Base-by-base conservation (phyloP, 352 stramenopile genomes). In the Pythium rishiriense region DNA sequence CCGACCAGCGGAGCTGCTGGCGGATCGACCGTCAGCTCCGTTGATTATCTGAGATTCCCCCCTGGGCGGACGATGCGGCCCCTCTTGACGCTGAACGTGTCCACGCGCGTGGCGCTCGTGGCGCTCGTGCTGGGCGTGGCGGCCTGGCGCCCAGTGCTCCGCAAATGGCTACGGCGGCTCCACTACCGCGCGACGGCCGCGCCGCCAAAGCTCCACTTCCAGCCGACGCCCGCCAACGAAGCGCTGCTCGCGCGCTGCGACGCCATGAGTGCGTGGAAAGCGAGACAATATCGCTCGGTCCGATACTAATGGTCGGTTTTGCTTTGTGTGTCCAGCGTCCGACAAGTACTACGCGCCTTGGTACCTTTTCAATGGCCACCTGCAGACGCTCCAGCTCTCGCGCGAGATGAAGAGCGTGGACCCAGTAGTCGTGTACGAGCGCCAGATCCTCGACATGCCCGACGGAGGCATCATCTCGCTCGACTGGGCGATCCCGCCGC, bases 381-480 rank as follows among this genome's bases (percentile, higher is more conserved):
- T 88, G 49, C 81, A 87, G 63, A 87, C 81, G n/a, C 51, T 87
- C 49, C 70, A 80, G 52, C 68, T 90, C 46, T 70, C 78, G 22
- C 54, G 67, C 43, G 71, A 76, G 39, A 83, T 83, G 39, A 75
- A 83, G 22, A 70, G 79, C 31, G 35, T 53, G 8, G 56, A 70
- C 1, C 79, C 81, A 2, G 19, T 50, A 8, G 73, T 88, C 35
- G n/a, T 59, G 5, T 92, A 92, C 65, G 64, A 81, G 45, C 78
- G 83, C 12, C 73, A 90, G 58, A 58, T 86, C 15, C 60, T 92
- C 4, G 68, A 85, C 28, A 76, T 90, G 67, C 75, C 76, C 10
- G 81, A 91, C 58, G 81, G 83, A 17, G 84, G 84, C 15, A 68
- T 90, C 17, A 78, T 89, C 28, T 90, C 85, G 1, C 62, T 93